Conservation (phyloP, 1,284 basidiomycete species). For the Marasmius fiardii region DNA sequence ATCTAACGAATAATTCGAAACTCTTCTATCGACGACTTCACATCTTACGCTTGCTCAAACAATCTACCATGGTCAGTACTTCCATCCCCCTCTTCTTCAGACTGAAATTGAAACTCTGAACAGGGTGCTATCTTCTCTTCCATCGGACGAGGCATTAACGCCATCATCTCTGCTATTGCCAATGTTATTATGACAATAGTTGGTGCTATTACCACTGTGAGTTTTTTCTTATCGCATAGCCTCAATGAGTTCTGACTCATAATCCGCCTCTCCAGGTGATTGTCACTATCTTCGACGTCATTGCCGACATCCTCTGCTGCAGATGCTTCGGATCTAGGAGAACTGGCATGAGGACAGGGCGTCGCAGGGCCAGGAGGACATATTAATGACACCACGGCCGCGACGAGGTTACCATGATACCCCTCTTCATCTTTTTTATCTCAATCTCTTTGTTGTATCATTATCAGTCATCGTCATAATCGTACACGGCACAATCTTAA, state of each 20-base stretch:
- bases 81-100: no score
- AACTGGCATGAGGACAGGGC: constrained; percentile 29
- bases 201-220: constrained; percentile 49
- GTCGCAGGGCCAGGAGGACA: constrained; percentile 11
- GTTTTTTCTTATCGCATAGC: constrained; percentile 17
- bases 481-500: no score
- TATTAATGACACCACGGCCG: background rate
- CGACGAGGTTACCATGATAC: no score
- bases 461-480: no score
- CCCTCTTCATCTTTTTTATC: no score
- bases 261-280: constrained; percentile 38
- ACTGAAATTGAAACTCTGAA: background rate
- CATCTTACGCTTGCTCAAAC: background rate
- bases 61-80: constrained; percentile 2
- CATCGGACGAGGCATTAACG: constrained; percentile 53
- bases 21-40: background rate
- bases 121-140: constrained; percentile 63
- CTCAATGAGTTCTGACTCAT: background rate
- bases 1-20: background rate
- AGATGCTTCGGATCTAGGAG: constrained; percentile 46
- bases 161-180: constrained; percentile 57
- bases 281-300: constrained; percentile 60
- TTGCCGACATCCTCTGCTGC: constrained; percentile 61
- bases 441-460: no score
- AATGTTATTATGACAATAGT: constrained; percentile 56